Percentiles rank a stretch among this genome's conserved stretches.
Evolutionary conservation across 1,139 yeast species (phyloP).

Genomic region (Suhomyces atakaporum): DNA sequence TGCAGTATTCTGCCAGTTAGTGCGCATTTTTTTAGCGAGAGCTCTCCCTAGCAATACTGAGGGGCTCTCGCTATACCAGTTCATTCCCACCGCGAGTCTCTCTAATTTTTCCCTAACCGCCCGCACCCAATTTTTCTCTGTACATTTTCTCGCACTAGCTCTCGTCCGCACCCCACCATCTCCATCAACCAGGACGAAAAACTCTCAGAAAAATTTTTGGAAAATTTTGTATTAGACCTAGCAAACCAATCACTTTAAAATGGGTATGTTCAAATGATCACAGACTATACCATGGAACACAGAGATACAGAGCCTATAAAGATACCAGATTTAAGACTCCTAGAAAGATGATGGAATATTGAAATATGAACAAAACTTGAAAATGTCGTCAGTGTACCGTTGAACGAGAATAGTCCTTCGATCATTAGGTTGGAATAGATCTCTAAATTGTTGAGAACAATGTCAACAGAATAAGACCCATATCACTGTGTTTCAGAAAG

Average conservation of each 20-base stretch:
- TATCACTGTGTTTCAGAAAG: not conserved
- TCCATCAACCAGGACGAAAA: constrained; percentile 9
- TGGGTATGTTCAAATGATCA: constrained; percentile 15
- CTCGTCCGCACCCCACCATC: constrained; percentile 3
- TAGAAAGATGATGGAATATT: no score
- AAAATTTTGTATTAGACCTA: constrained; percentile 15
- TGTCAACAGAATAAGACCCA: not conserved
- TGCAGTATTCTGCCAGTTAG: no score
- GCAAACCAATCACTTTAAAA: constrained; percentile 17
- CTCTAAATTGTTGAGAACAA: not conserved
- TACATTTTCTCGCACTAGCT: constrained; percentile 1
- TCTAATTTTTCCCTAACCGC: not conserved
- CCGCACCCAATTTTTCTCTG: constrained; percentile 1
- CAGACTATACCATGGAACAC: constrained; percentile 41
- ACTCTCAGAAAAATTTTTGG: constrained; percentile 12
- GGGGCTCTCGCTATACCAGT: not conserved
- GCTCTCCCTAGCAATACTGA: not conserved
- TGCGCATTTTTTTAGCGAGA: constrained; percentile 1
- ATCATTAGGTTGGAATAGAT: no score
- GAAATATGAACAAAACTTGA: no score
- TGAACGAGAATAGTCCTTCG: not conserved
- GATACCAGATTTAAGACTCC: no score
- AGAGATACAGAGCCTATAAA: not conserved
- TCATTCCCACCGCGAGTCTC: not conserved
- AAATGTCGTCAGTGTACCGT: no score